Conservation (phyloP, 2,329 filamentous ascomycete genomes). For the Monilinia aucupariae region DNA sequence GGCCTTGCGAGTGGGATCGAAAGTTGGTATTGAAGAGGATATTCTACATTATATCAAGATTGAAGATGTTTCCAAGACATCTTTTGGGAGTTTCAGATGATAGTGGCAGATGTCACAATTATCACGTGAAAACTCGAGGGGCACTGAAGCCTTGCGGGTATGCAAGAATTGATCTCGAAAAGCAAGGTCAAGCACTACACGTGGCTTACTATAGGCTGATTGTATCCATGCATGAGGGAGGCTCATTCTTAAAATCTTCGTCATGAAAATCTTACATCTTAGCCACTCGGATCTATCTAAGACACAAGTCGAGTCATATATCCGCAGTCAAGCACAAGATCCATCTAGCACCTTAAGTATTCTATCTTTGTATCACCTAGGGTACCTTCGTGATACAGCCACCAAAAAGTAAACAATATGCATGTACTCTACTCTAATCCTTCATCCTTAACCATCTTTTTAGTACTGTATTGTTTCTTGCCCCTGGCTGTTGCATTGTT, state of each 20-base stretch:
- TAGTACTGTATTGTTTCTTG: not conserved
- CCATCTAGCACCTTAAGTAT: no score
- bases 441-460: slow-evolving; percentile 10
- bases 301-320: slow-evolving; percentile 4
- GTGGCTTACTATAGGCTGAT: slow-evolving; percentile 11
- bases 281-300: slow-evolving; percentile 7
- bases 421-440: slow-evolving; percentile 6
- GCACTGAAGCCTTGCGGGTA: slow-evolving; percentile 4
- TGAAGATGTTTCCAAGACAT: slow-evolving; percentile 1
- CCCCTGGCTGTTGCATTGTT: slow-evolving; percentile 8
- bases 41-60: slow-evolving; percentile 10
- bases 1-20: not conserved
- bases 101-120: slow-evolving; percentile 16
- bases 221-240: slow-evolving; percentile 4
- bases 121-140: slow-evolving; percentile 10
- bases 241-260: not conserved
- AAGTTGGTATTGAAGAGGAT: not conserved
- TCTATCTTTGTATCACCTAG: not conserved
- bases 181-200: slow-evolving; percentile 14
- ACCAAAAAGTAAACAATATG: not conserved
- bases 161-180: slow-evolving; percentile 13
- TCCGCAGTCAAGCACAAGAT: slow-evolving; percentile 10
- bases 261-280: not conserved
- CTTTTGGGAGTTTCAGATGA: slow-evolving; percentile 13
- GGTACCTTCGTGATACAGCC: slow-evolving; percentile 9